Percentiles rank a stretch among this genome's conserved stretches.
These are phyloP conservation scores for Musa beccarii DNA, from an alignment of 176 grass and related monocot species.

Conservation along the genomic window DNA sequence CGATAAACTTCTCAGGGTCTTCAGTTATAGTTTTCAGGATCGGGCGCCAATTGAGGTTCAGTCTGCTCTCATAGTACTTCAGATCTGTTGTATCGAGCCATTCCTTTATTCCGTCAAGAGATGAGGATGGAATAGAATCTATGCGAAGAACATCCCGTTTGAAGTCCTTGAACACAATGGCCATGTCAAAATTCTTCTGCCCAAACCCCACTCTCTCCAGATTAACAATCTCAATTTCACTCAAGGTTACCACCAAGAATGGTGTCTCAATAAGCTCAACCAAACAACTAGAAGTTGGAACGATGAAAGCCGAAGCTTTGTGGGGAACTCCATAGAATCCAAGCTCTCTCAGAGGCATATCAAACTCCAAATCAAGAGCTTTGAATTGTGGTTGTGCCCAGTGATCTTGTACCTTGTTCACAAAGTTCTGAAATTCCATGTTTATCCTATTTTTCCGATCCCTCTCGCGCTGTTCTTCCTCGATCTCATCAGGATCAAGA, in stretches of 20 bases:
- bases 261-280: slow-evolving; percentile 78
- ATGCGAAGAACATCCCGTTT: slow-evolving; percentile 83
- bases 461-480: slow-evolving; percentile 90
- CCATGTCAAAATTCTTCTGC: slow-evolving; percentile 93
- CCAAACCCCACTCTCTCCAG: slow-evolving; percentile 84
- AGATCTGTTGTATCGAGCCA: slow-evolving; percentile 96
- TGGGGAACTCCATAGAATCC: slow-evolving; percentile 83
- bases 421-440: slow-evolving; percentile 79
- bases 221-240: slow-evolving; percentile 95
- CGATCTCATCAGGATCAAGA: slow-evolving; percentile 87
- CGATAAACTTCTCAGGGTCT: slow-evolving; percentile 72
- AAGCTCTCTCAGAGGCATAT: slow-evolving; percentile 66
- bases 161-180: slow-evolving; percentile 95
- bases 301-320: slow-evolving; percentile 78
- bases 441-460: slow-evolving; percentile 75
- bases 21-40: slow-evolving; percentile 87
- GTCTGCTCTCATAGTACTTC: slow-evolving; percentile 86
- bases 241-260: slow-evolving; percentile 66
- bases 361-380: slow-evolving; percentile 64
- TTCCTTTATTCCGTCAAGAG: slow-evolving; percentile 81
- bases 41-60: slow-evolving; percentile 86
- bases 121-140: slow-evolving; percentile 73
- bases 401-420: slow-evolving; percentile 74
- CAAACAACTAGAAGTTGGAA: slow-evolving; percentile 78
- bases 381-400: slow-evolving; percentile 73